Evolutionary conservation across 805 yeast genomes (phyloP).

Genomic region (Candida piceae): DNA sequence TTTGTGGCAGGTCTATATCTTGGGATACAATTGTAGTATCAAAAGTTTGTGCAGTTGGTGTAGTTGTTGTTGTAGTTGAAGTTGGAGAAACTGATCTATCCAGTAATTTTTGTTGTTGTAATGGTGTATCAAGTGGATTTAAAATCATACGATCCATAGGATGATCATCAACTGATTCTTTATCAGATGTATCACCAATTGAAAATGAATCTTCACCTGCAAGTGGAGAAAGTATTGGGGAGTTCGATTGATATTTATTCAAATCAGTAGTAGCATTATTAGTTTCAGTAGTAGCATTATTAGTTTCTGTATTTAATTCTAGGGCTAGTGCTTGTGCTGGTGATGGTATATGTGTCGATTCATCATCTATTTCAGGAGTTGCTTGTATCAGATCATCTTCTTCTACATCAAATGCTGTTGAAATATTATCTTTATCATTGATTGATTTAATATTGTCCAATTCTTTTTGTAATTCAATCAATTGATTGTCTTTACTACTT

Average conservation of each 20-base stretch:
- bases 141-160: slow-evolving; percentile 2
- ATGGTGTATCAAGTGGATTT: slow-evolving; percentile 24
- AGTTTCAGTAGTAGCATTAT: not conserved
- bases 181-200: not conserved
- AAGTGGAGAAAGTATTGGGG: not conserved
- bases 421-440: no score
- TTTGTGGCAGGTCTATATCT: slow-evolving; percentile 21
- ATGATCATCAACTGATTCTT: not conserved
- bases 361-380: no score
- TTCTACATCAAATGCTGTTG: no score
- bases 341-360: no score
- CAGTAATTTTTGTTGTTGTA: slow-evolving; percentile 14
- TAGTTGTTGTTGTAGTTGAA: slow-evolving; percentile 2
- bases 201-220: not conserved
- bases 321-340: no score
- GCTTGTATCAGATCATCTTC: no score
- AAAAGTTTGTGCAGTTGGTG: slow-evolving; percentile 4
- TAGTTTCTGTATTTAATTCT: not conserved
- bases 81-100: slow-evolving; percentile 10
- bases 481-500: no score
- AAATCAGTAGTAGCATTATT: not conserved
- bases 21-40: slow-evolving; percentile 3
- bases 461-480: no score
- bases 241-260: not conserved
- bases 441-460: no score